Percentiles rank a stretch among this genome's conserved stretches.
Evolutionary conservation across 2,329 filamentous ascomycete genomes (phyloP).

Genomic region (Venturia pyrina): DNA sequence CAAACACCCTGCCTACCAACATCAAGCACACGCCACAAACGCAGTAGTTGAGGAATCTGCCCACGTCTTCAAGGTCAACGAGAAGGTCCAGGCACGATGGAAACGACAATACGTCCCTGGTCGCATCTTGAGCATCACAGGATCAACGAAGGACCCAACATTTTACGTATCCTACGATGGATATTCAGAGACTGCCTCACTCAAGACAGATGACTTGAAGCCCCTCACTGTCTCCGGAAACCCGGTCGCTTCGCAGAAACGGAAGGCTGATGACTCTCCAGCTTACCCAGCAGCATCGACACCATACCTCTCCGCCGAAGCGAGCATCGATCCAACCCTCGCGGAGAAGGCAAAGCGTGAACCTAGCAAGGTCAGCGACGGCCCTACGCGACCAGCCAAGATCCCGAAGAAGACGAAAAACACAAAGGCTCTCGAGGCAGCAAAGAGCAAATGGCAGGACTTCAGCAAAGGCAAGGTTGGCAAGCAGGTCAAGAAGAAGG

Average conservation of each 20-base stretch:
- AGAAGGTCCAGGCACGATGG: conserved; percentile 86
- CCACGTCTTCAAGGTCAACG: conserved; percentile 71
- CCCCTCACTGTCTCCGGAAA: conserved; percentile 45
- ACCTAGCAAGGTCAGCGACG: conserved; percentile 52
- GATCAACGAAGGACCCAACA: conserved; percentile 79
- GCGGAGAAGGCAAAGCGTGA: conserved; percentile 55
- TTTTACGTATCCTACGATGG: conserved; percentile 94
- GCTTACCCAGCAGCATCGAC: conserved; percentile 27
- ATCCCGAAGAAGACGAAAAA: conserved; percentile 73
- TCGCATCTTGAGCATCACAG: conserved; percentile 86
- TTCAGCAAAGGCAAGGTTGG: conserved; percentile 57
- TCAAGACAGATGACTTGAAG: conserved; percentile 67
- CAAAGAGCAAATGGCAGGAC: conserved; percentile 90
- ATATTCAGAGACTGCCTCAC: conserved; percentile 70
- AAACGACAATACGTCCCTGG: conserved; percentile 89
- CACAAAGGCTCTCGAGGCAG: conserved; percentile 80
- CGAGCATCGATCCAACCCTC: conserved; percentile 55
- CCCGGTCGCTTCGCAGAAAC: conserved; percentile 41
- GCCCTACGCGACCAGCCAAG: conserved; percentile 51
- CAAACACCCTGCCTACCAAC: conserved; percentile 67
- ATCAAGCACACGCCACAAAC: conserved; percentile 26
- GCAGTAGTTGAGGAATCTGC: conserved; percentile 29
- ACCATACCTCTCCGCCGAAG: conserved; percentile 54
- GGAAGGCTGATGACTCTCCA: conserved; percentile 73
- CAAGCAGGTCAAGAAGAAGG: conserved; percentile 69